phyloP scores from a whole-genome alignment of 2,329 filamentous ascomycete species.

The Curvularia hawaiiensis region DNA sequence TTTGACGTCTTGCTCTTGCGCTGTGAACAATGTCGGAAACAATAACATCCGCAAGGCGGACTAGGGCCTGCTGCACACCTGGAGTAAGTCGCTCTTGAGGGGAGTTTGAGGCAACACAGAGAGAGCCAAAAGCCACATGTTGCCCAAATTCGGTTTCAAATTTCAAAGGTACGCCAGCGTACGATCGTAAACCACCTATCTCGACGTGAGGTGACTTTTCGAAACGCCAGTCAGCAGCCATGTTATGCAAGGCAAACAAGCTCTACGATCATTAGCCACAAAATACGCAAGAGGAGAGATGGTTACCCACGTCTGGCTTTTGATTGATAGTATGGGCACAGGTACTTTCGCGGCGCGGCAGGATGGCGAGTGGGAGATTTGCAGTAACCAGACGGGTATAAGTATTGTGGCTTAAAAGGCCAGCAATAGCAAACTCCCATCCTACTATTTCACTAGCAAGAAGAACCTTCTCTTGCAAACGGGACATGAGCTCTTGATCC shows the following conservation, averaged over 20 bases:
- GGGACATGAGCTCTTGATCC: constrained; percentile 49
- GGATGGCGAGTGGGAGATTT: constrained; percentile 49
- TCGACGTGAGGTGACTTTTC: constrained; percentile 50
- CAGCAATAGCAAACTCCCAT: constrained; percentile 56
- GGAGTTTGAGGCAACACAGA: constrained; percentile 52
- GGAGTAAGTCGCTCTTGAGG: constrained; percentile 39
- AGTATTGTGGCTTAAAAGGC: constrained; percentile 51
- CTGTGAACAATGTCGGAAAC: constrained; percentile 51
- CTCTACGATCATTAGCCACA: constrained; percentile 23
- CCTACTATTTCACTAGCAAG: constrained; percentile 50
- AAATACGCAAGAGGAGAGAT: neutral
- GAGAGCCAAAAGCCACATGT: constrained; percentile 49
- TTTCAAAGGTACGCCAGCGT: constrained; percentile 51
- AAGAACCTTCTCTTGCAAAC: constrained; percentile 51
- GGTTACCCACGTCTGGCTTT: constrained; percentile 34
- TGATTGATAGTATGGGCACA: constrained; percentile 54
- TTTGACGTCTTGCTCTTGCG: constrained; percentile 47
- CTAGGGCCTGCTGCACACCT: constrained; percentile 41
- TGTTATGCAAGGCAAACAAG: constrained; percentile 51
- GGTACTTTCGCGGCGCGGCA: constrained; percentile 54
- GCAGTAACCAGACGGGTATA: constrained; percentile 52
- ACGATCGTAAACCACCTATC: constrained; percentile 48
- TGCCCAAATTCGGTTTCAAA: constrained; percentile 50
- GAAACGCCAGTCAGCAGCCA: constrained; percentile 54
- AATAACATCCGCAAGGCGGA: constrained; percentile 49